These are phyloP conservation scores for Talaromyces marneffei DNA, from an alignment of 2,329 filamentous ascomycete genomes.

Conservation along the genomic window DNA sequence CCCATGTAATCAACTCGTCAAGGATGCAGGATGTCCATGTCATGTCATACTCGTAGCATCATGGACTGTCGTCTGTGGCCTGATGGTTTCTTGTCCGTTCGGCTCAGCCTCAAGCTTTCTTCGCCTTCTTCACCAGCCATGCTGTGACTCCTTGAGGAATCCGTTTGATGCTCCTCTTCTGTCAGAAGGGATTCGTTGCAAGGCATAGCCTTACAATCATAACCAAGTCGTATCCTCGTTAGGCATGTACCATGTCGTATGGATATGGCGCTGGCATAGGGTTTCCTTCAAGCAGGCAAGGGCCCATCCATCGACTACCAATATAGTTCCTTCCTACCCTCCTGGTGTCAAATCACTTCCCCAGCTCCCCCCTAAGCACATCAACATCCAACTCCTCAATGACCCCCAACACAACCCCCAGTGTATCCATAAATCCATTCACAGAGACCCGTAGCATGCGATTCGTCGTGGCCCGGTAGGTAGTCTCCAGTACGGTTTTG, in stretches of 20 bases:
- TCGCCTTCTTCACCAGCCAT: too few relatives aligned
- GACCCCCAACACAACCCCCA: conserved; percentile 76
- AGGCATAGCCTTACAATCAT: background rate
- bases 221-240: background rate
- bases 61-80: background rate
- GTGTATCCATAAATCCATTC: conserved; percentile 90
- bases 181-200: background rate
- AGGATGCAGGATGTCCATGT: background rate
- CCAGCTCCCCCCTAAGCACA: conserved; percentile 51
- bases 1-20: background rate
- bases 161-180: background rate
- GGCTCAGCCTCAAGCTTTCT: too few relatives aligned
- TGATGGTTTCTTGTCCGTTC: background rate
- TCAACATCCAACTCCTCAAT: conserved; percentile 89
- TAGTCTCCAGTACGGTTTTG: conserved; percentile 59
- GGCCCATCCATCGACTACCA: background rate
- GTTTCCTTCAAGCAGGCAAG: background rate
- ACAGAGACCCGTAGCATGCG: conserved; percentile 94
- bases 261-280: too few relatives aligned
- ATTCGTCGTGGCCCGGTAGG: conserved; percentile 85
- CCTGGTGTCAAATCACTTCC: background rate
- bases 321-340: background rate
- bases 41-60: background rate
- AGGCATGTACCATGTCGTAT: background rate
- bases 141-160: background rate